Base-by-base conservation (phyloP, 305 asterid genomes). In the Fraxinus sp. region DNA sequence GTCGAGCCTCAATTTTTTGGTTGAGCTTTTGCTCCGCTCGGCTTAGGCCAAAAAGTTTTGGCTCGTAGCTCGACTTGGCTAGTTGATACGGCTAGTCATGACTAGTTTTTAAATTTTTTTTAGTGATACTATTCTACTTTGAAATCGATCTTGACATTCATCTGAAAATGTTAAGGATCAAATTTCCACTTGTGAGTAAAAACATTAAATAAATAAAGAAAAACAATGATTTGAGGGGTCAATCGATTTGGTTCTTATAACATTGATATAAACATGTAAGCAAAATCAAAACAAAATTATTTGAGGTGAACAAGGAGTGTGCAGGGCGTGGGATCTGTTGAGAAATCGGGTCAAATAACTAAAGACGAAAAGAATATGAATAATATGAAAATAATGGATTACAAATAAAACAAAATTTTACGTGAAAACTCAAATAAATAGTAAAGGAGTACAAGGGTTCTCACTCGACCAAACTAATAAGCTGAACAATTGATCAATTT, bases 41-140 rank as follows among this genome's bases (percentile, higher is more conserved):
- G 32, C 32, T 30, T 7, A 0, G 7, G 37, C 7, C 7, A 35
- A 35, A 35, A 35, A 35, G 37, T 35, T 35, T 35, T 5, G 0
- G 36, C 36, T 33, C 36, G 36, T 33, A 30, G 32, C 32, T 30
- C 32, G 36, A 4, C 36, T 33, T 7, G 39, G 39, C 39, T 36
- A 6, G 39, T 36, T 36, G 39, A 36, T 7, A 0, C 1, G 1
- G 39, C 39, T 36, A 36, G 5, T 36, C 70, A 74, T 68, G 80
- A 26, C 57, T 44, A 82, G 73, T 79, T 57, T 82, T 83, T 77
- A 22, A 32, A 49, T 7, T 62, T 26, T 26, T 26, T 66, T 66
- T 30, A 66, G 32, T 26, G 0, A 66, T 18, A 10, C 3, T 26
- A 66, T 10, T 59, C 70, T 66, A 66, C n/a, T 66, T 26, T 9